These are phyloP conservation scores for Aspergillus cavernicola DNA, from an alignment of 495 filamentous ascomycete species.

Conservation along the genomic window DNA sequence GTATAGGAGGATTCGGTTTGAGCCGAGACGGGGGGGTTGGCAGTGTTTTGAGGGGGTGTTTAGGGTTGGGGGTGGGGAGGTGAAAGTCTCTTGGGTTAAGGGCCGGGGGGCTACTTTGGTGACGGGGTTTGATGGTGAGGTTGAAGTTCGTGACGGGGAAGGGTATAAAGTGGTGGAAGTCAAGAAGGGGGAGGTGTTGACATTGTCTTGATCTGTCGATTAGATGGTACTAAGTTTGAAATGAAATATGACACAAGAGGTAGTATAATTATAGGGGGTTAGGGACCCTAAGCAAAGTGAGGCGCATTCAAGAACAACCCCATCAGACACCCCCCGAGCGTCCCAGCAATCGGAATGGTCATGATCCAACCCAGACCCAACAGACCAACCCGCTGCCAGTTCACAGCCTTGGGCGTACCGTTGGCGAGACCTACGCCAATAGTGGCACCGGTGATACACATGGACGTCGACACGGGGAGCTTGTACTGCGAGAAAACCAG, in stretches of 20 bases:
- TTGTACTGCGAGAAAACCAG: slow-evolving; percentile 59
- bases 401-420: slow-evolving; percentile 55
- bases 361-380: slow-evolving; percentile 56
- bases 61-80: neutral
- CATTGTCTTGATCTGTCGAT: too few species aligned
- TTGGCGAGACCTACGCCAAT: slow-evolving; percentile 57
- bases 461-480: slow-evolving; percentile 57
- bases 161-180: neutral
- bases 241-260: too few species aligned
- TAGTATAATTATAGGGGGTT: too few species aligned
- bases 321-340: slow-evolving; percentile 57
- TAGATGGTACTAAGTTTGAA: too few species aligned
- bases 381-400: slow-evolving; percentile 58
- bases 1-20: slow-evolving; percentile 18
- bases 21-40: slow-evolving; percentile 10
- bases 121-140: neutral
- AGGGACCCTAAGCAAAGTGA: slow-evolving; percentile 39
- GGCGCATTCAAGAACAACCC: slow-evolving; percentile 60
- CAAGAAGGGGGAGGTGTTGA: neutral
- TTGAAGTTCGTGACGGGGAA: neutral
- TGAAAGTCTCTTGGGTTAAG: neutral
- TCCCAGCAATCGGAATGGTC: slow-evolving; percentile 61
- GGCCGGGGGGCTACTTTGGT: neutral
- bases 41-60: neutral
- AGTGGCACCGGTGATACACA: slow-evolving; percentile 58